Base-by-base conservation (phyloP, 805 yeast genomes). In the Danielia oregonensis region DNA sequence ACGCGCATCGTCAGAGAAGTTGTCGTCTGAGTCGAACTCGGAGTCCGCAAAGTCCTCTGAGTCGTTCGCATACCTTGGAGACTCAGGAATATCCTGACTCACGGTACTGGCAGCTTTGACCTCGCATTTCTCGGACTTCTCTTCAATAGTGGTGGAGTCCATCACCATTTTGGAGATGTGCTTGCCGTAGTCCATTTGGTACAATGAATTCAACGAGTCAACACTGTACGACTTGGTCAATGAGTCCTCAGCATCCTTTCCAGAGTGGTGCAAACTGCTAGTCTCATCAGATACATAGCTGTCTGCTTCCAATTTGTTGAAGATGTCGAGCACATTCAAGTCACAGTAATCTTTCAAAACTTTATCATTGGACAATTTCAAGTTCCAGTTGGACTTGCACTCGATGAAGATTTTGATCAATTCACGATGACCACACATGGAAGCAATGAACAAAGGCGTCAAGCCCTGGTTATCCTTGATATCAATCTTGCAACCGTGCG, bases 361-460 rank as follows among this genome's bases (percentile, higher is more conserved):
- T 41, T 61, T 43, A 10, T 81, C 82, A 45, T 74, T 74, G 30
- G 68, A 59, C 17, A 84, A 68, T 49, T 62, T 74, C 37, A 72
- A 55, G 24, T 68, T 63, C 43, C 74, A 58, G 45, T 75, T 78
- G 1, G 91, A 83, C 33, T 79, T 81, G 53, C 82, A 79, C 24
- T 72, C 78, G 26, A 81, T 54, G 43, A 86, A 68, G 27, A 81
- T 51, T 28, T 72, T 70, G 41, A 86, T 82, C 25, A 82, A 68
- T 30, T 74, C 80, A 33, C 85, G 65, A 51, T 83, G 74, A 21
- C 96, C 96, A 45, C 72, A 68, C 47, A 89, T 56, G 21, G 87
- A 76, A 0, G 97, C 96, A 52, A 84, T 80, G 57, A 89, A 96
- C 37, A 93, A 65, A 4, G 98, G 95, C 0, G 96, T 82, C 42